A percentile compares a stretch with the other conserved stretches of the same genome.
phyloP scores from a whole-genome alignment of 2,329 filamentous ascomycete genomes.

The Aspergillus flavus region DNA sequence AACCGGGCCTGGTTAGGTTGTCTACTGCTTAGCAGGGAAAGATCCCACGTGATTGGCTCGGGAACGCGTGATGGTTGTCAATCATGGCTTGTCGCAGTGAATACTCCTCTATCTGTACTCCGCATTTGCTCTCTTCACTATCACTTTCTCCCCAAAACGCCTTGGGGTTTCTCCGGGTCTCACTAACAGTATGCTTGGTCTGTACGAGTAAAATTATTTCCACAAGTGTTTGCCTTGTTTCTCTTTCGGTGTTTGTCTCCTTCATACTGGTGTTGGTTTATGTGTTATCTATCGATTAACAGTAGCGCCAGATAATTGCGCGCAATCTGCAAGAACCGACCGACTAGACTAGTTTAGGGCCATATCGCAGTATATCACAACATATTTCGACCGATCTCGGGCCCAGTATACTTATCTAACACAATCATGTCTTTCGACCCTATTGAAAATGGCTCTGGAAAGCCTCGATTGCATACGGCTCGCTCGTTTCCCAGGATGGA shows the following conservation, averaged over 20 bases:
- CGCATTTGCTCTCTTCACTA: neutral
- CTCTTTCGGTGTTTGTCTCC: neutral
- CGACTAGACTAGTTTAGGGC: conserved; percentile 26
- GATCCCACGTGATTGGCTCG: conserved; percentile 21
- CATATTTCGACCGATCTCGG: conserved; percentile 7
- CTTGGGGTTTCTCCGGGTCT: neutral
- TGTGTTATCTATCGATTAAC: neutral
- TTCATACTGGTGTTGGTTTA: neutral
- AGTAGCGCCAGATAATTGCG: neutral
- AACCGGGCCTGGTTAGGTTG: neutral
- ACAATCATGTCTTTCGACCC: conserved; percentile 29
- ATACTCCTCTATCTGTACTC: neutral
- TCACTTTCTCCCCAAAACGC: neutral
- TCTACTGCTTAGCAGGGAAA: neutral
- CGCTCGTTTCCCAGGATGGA: conserved; percentile 40
- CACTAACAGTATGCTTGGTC: neutral
- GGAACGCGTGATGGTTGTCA: conserved; percentile 9
- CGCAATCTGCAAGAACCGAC: conserved; percentile 11
- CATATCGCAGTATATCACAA: neutral
- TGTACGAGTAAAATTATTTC: neutral
- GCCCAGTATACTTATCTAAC: conserved; percentile 13
- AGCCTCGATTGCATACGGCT: conserved; percentile 29
- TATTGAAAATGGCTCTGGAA: conserved; percentile 26
- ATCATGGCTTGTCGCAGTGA: neutral
- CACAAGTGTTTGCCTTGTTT: neutral